Base-by-base conservation (phyloP, 306 rosid species). In the Rubus parviflorus region DNA sequence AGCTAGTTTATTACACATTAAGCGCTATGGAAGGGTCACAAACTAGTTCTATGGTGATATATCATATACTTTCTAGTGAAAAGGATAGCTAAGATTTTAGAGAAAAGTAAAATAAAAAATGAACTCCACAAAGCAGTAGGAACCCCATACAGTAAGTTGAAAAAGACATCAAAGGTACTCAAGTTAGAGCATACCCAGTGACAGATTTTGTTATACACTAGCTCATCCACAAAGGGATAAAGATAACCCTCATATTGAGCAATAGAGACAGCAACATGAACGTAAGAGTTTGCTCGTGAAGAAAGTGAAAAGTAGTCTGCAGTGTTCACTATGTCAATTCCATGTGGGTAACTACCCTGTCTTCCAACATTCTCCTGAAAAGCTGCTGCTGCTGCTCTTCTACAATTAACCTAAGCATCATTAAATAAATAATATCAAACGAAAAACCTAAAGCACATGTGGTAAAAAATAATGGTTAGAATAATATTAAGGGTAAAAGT, bases 301-400 rank as follows among this genome's bases (percentile, higher is more conserved):
- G 99, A 91, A 73, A 95, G 97, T 76, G 99, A 90, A 83, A 95
- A 92, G 66, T 89, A 95, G 84, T 95, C 99, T 6, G 99, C 99
- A 68, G 90, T 58, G 69, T 90, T 95, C 81, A 95, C 96, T 73
- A 92, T 95, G 83, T 92, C 99, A 87, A 95, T 95, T 88, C 99
- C 99, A 83, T 92, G 93, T 4, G 96, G 96, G 84, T 86, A 92
- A 84, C 84, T 92, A 76, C 99, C 99, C 85, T 95, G 99, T 80
- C 97, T 86, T 79, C 99, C 97, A 88, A 92, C 97, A 81, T 95
- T 95, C 89, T 95, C 99, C 82, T 92, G 99, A 84, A 95, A 95
- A 80, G 97, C 98, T 16, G 97, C 97, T 8, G 98, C 97, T 40
- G 97, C 98, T 71, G 98, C 98, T 90, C 98, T 90, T 89, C 98